Evolutionary conservation across 2,329 filamentous ascomycete genomes (phyloP), one percentile per base, ranked within the genome.

Genomic region (Microascus cirrosus): DNA sequence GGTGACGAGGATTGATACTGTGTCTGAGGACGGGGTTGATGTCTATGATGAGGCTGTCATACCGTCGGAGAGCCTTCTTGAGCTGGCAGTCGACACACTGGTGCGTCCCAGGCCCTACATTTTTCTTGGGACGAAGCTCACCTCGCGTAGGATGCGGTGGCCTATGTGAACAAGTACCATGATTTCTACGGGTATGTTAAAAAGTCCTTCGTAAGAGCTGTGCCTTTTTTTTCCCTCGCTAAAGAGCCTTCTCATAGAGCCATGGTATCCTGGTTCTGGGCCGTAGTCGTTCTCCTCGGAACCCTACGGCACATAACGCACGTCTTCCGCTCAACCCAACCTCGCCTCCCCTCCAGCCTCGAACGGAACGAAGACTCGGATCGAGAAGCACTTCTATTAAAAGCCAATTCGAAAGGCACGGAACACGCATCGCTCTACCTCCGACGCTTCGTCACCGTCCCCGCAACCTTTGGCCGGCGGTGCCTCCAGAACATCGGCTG

Each of bases 401-500:
- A 20, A 45, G 35, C 20, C 55, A 54, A 28, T 54, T 55, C 1
- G 58, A 55, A 22, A 20, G 25, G 56, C 36, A 22, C 15, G 35
- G 56, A 58, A 18, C 55, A 56, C 2, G 28, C 56, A 1, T 62
- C 60, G 5, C 60, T 62, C 0, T 73, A 71, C 68, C 35, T 72
- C 18, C 66, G 70, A 50, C 66, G 67, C 34, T 66, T 68, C 3
- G 52, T 77, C 0, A 64, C 67, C 0, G 60, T 74, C 0, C 74
- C 75, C 0, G 74, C 76, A 0, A 71, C 74, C 0, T 76, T 78
- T 53, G 76, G 76, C 1, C 66, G 72, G 36, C 67, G 68, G 18
- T 74, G 70, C 56, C 69, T 75, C 0, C 72, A 77, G 48, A 73
- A 74, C 24, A 68, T 74, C 2, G 73, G 73, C 34, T 77, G 73